Evolutionary conservation across 345 rosid species (phyloP).

Genomic region (Salix koriyanagi): DNA sequence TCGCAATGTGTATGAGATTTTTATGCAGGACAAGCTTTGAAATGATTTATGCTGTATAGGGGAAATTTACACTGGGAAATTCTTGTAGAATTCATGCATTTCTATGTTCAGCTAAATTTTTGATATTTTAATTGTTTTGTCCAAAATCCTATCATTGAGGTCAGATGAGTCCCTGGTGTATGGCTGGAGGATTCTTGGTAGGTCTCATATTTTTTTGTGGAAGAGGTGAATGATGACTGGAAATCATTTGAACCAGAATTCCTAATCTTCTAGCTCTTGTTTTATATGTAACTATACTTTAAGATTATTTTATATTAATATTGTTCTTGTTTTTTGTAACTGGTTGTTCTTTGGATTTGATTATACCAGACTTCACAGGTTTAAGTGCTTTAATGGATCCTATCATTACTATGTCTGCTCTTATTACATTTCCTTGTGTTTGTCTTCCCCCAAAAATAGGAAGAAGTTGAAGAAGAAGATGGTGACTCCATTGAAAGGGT

Average conservation of each 20-base stretch:
- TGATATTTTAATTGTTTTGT: not conserved
- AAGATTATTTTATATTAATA: not conserved
- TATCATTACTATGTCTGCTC: not conserved
- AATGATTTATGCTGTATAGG: not conserved
- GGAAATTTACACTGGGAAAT: not conserved
- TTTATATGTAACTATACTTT: not conserved
- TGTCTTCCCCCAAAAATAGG: constrained; percentile 41
- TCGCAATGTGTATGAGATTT: not conserved
- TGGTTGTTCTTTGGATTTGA: not conserved
- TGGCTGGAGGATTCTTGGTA: not conserved
- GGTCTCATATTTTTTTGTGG: not conserved
- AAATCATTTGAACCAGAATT: not conserved
- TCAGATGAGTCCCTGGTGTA: not conserved
- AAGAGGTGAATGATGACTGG: not conserved
- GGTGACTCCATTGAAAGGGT: constrained; percentile 92
- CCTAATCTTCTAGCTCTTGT: not conserved
- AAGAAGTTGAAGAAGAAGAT: constrained; percentile 93
- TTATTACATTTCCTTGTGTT: not conserved
- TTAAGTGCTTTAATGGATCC: not conserved
- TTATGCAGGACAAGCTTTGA: not conserved
- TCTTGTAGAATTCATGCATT: not conserved
- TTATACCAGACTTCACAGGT: not conserved
- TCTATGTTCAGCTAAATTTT: not conserved
- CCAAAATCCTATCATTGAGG: not conserved
- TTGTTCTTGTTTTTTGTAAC: not conserved